Percentiles rank a stretch among this genome's conserved stretches.
Conservation (phyloP, 441 rosid species). For the Aleurites moluccanus region DNA sequence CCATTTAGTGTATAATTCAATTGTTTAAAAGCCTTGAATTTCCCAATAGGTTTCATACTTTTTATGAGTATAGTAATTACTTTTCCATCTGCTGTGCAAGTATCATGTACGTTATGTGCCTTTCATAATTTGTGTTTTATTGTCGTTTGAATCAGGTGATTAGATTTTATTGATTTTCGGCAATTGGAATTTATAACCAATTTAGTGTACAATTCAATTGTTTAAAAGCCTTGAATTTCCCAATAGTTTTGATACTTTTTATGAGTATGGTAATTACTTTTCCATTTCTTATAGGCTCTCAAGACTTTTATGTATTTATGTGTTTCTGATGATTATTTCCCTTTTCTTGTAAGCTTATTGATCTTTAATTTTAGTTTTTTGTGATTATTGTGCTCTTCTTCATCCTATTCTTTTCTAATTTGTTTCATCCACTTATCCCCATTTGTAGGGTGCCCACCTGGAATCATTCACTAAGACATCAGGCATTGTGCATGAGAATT, state of each 20-base stretch:
- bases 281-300: too few relatives aligned
- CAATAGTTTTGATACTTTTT: neutral
- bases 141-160: neutral
- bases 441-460: conserved; percentile 27
- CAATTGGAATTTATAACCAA: neutral
- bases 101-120: neutral
- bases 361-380: neutral
- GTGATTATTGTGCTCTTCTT: neutral
- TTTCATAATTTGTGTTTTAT: neutral
- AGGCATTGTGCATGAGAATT: conserved; percentile 36
- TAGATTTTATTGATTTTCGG: too few relatives aligned
- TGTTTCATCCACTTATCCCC: neutral
- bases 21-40: neutral
- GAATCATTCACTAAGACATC: conserved; percentile 38
- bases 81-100: too few relatives aligned
- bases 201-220: neutral
- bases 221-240: neutral
- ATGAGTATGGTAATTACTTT: too few relatives aligned
- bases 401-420: neutral
- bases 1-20: neutral
- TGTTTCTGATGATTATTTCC: neutral
- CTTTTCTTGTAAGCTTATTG: neutral
- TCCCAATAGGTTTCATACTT: neutral
- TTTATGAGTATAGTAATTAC: neutral
- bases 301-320: neutral